Evolutionary conservation across 169 alveolate species (phyloP).

Genomic region (Miamiensis avidus): DNA sequence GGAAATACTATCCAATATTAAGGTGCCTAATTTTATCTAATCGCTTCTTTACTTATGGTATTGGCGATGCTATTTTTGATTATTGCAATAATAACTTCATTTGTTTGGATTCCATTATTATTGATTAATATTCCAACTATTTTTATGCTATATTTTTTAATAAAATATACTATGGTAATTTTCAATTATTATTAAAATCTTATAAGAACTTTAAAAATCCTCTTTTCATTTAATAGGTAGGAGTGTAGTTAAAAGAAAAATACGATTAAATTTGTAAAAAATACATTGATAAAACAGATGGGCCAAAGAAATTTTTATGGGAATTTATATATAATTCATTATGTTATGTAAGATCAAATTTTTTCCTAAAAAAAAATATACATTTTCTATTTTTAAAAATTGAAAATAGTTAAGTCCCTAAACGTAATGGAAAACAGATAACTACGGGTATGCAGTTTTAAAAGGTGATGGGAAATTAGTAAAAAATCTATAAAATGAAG

Average conservation of each 20-base stretch:
- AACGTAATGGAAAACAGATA: constrained; percentile 53
- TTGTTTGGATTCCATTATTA: constrained; percentile 22
- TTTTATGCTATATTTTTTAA: background rate
- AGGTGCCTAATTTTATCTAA: no score
- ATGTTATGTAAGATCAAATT: constrained; percentile 16
- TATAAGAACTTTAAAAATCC: background rate
- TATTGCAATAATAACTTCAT: background rate
- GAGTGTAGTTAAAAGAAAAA: background rate
- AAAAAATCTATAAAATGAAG: constrained; percentile 38
- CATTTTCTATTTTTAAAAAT: constrained; percentile 2
- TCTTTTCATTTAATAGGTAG: background rate
- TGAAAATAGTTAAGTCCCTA: constrained; percentile 1
- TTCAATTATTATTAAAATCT: no score
- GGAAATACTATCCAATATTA: no score
- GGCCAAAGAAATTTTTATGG: constrained; percentile 54
- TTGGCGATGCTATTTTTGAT: no score
- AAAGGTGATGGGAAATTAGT: constrained; percentile 61
- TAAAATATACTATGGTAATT: constrained; percentile 9
- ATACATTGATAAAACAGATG: constrained; percentile 40
- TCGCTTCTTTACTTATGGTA: no score
- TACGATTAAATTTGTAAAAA: constrained; percentile 38
- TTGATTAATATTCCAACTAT: background rate
- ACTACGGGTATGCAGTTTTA: constrained; percentile 72
- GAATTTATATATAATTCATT: constrained; percentile 50
- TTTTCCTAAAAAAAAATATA: no score